phyloP scores from a whole-genome alignment of 1,139 yeast species.

The Pichia sp. region DNA sequence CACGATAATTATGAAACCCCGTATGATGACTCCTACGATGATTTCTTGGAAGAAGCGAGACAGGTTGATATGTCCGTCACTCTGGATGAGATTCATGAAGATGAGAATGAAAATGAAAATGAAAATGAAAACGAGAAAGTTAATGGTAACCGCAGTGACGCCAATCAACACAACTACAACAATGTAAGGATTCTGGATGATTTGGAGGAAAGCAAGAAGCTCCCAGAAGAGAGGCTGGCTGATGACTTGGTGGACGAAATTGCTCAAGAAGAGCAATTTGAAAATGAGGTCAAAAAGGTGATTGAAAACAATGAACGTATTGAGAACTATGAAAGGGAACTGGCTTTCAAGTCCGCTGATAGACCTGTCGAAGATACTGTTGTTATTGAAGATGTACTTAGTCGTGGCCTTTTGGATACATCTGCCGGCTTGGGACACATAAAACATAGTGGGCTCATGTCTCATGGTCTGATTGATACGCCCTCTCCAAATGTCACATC shows the following conservation, averaged over 20 bases:
- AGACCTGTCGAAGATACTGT: slow-evolving; percentile 12
- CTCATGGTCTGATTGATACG: neutral
- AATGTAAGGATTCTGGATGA: slow-evolving; percentile 1
- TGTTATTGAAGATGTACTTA: slow-evolving; percentile 7
- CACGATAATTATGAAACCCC: slow-evolving; percentile 4
- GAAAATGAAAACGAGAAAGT: slow-evolving; percentile 9
- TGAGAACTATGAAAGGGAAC: slow-evolving; percentile 19
- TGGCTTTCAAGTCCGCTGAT: slow-evolving; percentile 15
- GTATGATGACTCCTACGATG: slow-evolving; percentile 13
- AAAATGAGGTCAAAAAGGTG: slow-evolving; percentile 20
- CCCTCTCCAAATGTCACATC: neutral
- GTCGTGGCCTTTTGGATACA: slow-evolving; percentile 3
- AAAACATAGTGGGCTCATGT: neutral
- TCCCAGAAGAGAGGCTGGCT: too few species aligned
- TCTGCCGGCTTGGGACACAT: neutral
- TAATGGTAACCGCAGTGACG: too few species aligned
- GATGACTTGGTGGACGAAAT: too few species aligned
- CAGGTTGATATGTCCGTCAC: slow-evolving; percentile 10
- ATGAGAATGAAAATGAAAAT: neutral
- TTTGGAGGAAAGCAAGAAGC: neutral
- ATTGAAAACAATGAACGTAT: slow-evolving; percentile 19
- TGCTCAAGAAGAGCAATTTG: slow-evolving; percentile 17
- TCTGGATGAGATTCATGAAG: slow-evolving; percentile 7
- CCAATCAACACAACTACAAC: too few species aligned
- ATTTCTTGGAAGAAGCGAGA: neutral